phyloP scores from a whole-genome alignment of 441 rosid species.

The Daphne laureola region DNA sequence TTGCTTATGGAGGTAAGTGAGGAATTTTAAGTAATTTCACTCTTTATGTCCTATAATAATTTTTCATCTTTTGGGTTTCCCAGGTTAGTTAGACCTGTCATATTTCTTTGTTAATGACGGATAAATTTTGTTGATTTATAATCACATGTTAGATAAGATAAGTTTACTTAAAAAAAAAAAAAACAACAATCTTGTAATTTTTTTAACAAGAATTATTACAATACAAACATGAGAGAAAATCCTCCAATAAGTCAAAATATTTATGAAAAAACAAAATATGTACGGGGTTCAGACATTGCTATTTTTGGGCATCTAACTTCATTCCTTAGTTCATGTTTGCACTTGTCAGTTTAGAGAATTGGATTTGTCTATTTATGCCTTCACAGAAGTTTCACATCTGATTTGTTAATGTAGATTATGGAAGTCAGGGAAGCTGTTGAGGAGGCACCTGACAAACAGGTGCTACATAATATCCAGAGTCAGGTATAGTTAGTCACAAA shows the following conservation, averaged over 20 bases:
- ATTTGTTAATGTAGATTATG: conserved; percentile 50
- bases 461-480: conserved; percentile 48
- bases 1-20: conserved; percentile 63
- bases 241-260: too few species aligned
- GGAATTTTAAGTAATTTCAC: background rate
- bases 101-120: too few species aligned
- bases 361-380: background rate
- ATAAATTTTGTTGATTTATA: too few species aligned
- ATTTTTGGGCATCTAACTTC: background rate
- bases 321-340: background rate
- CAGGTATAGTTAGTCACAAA: conserved; percentile 38
- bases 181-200: too few species aligned
- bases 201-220: too few species aligned
- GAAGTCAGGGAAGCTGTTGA: conserved; percentile 89
- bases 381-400: conserved; percentile 2
- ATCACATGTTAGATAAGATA: too few species aligned
- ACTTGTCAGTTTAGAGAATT: background rate
- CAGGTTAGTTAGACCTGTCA: too few species aligned
- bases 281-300: too few species aligned
- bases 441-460: conserved; percentile 59
- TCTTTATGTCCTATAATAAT: background rate
- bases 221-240: too few species aligned
- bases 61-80: background rate
- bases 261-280: too few species aligned
- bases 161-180: too few species aligned